Conservation (phyloP, 208 protist species). For the Leishmania aethiopica region DNA sequence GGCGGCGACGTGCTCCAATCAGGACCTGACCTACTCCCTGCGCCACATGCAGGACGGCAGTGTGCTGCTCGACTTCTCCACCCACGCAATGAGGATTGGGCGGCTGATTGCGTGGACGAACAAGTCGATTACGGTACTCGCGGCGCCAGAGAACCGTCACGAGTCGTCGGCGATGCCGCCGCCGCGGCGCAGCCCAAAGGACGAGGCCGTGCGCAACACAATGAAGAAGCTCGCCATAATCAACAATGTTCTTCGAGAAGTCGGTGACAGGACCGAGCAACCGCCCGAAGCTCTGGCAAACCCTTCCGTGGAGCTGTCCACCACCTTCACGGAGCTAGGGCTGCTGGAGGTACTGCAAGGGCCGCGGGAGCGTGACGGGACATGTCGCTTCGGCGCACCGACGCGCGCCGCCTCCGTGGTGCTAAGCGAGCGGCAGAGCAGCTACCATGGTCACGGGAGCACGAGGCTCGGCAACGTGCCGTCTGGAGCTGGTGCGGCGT, state of each 20-base stretch:
- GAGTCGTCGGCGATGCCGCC: slow-evolving; percentile 48
- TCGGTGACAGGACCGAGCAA: slow-evolving; percentile 15
- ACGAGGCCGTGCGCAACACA: slow-evolving; percentile 43
- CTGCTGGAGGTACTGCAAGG: slow-evolving; percentile 40
- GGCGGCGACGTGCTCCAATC: slow-evolving; percentile 54
- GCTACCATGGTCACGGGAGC: not conserved
- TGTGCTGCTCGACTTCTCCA: slow-evolving; percentile 74
- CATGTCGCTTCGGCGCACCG: not conserved
- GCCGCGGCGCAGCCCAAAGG: slow-evolving; percentile 52
- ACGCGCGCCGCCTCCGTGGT: not conserved
- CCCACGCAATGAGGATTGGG: slow-evolving; percentile 47
- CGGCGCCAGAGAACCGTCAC: slow-evolving; percentile 43
- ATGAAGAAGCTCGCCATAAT: slow-evolving; percentile 59
- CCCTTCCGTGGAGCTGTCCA: slow-evolving; percentile 49
- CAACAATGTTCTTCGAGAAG: slow-evolving; percentile 54
- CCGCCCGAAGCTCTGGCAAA: slow-evolving; percentile 23
- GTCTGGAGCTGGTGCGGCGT: not conserved
- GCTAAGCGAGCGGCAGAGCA: not conserved
- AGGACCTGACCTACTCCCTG: slow-evolving; percentile 74
- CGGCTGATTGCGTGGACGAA: slow-evolving; percentile 67
- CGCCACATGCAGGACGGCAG: slow-evolving; percentile 62
- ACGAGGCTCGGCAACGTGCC: not conserved
- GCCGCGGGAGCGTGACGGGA: not conserved
- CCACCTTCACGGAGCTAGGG: slow-evolving; percentile 65
- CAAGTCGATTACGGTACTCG: slow-evolving; percentile 56